Percentiles rank a stretch among this genome's conserved stretches.
Evolutionary conservation across 495 filamentous ascomycete genomes (phyloP).

Genomic region (Eremomyces bilateralis): DNA sequence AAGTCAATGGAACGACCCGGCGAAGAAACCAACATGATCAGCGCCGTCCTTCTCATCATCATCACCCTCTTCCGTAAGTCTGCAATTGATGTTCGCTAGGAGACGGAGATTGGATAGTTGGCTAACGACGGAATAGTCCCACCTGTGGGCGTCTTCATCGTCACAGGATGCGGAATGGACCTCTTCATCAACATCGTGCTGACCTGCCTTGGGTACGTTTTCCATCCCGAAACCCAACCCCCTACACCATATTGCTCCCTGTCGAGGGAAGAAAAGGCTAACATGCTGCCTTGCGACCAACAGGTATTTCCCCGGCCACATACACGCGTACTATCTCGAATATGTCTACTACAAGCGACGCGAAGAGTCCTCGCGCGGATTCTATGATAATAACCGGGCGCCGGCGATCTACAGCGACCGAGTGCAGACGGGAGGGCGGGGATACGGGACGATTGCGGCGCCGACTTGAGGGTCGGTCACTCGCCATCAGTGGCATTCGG

Average conservation of each 20-base stretch:
- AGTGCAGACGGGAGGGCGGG: background rate
- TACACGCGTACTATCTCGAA: constrained; percentile 83
- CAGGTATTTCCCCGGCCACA: constrained; percentile 57
- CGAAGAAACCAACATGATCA: constrained; percentile 14
- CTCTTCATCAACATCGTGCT: constrained; percentile 42
- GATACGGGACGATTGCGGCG: constrained; percentile 5
- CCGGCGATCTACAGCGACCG: constrained; percentile 59
- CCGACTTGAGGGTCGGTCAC: too few species aligned
- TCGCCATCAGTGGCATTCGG: too few species aligned
- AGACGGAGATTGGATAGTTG: too few species aligned
- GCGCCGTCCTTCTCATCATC: constrained; percentile 27
- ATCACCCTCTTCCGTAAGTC: constrained; percentile 36
- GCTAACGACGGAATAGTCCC: constrained; percentile 26
- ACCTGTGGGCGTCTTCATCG: constrained; percentile 38
- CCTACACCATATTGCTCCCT: background rate
- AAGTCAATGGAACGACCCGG: too few species aligned
- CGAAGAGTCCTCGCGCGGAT: constrained; percentile 31
- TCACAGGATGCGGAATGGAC: constrained; percentile 41
- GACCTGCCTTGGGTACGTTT: constrained; percentile 37
- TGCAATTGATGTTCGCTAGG: constrained; percentile 2
- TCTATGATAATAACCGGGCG: constrained; percentile 26
- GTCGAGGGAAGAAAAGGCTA: background rate
- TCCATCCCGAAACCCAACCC: constrained; percentile 1
- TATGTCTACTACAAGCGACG: constrained; percentile 66
- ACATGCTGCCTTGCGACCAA: too few species aligned